A percentile compares a stretch with the other conserved stretches of the same genome.
Evolutionary conservation across 1,139 yeast species (phyloP).

Genomic region (Saccharomyces hybrid): DNA sequence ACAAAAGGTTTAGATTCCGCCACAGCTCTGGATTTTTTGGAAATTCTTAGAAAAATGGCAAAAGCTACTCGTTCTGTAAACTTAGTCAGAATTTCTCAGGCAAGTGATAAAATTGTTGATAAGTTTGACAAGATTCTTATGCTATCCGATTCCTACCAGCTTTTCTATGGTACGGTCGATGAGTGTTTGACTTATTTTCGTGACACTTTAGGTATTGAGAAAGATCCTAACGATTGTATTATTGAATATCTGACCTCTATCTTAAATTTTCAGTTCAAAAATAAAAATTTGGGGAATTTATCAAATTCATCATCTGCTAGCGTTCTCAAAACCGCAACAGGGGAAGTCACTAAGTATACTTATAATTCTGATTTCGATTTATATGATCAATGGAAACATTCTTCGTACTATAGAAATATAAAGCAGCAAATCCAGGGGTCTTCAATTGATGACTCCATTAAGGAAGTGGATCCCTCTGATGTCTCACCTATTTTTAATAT

Average conservation of each 20-base stretch:
- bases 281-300: neutral
- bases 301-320: neutral
- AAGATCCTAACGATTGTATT: constrained; percentile 46
- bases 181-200: constrained; percentile 39
- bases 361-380: constrained; percentile 45
- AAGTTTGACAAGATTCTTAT: constrained; percentile 43
- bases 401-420: constrained; percentile 39
- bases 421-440: constrained; percentile 22
- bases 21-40: constrained; percentile 44
- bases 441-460: constrained; percentile 1
- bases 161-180: constrained; percentile 39
- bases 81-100: constrained; percentile 46
- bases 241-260: constrained; percentile 50
- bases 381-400: constrained; percentile 53
- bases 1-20: constrained; percentile 48
- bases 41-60: constrained; percentile 40
- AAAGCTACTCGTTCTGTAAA: constrained; percentile 39
- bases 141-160: constrained; percentile 39
- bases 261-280: constrained; percentile 34
- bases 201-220: constrained; percentile 40
- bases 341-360: neutral
- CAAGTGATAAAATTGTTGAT: constrained; percentile 43
- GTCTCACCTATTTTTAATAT: constrained; percentile 34
- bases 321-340: neutral
- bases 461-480: constrained; percentile 32